Evolutionary conservation across 345 rosid species (phyloP), one percentile per base, ranked within the genome.

Genomic region (Boechera retrofracta): DNA sequence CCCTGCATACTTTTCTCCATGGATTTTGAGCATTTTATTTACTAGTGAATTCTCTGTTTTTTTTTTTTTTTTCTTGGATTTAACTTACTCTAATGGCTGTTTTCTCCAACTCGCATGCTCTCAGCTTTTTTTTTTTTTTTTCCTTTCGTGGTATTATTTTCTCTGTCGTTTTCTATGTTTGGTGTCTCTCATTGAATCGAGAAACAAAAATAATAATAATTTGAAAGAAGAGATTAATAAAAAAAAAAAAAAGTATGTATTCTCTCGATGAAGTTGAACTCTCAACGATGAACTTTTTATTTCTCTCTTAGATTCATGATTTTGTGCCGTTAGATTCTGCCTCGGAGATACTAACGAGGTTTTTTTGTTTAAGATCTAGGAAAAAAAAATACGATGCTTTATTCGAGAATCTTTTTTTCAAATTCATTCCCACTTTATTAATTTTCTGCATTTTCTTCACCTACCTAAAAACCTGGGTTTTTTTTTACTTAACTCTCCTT

Each of bases 281-380:
- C 51, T 42, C 1, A 42, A 64, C 70, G 54, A 66, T 57, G 58
- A 18, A 7, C 2, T 16, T 48, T 47, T 16, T 13, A 10, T 18
- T 10, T 65, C 3, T 3, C 1, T 10, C 12, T 21, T 33, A 7
- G 64, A 70, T 64, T 75, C 56, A 69, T 21, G 57, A 64, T 42
- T 45, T 53, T 67, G 59, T 67, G 78, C 72, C 81, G 71, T 79
- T 59, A 39, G 72, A 70, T 66, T 77, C 74, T 60, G 44, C 36
- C 53, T 79, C 10, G 78, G 44, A 79, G 65, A 73, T 72, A 18
- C 78, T 67, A 61, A 79, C 78, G 78, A 79, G 82, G 82, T 55
- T 28, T 58, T 5, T 47, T 7, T 48, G 2, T 64, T 71, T 71
- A 77, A 55, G 66, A 58, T 72, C 64, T 72, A 78, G 64, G 41